Evolutionary conservation across 2,329 filamentous ascomycete genomes (phyloP).

Genomic region (Paracoccidioides lutzii): DNA sequence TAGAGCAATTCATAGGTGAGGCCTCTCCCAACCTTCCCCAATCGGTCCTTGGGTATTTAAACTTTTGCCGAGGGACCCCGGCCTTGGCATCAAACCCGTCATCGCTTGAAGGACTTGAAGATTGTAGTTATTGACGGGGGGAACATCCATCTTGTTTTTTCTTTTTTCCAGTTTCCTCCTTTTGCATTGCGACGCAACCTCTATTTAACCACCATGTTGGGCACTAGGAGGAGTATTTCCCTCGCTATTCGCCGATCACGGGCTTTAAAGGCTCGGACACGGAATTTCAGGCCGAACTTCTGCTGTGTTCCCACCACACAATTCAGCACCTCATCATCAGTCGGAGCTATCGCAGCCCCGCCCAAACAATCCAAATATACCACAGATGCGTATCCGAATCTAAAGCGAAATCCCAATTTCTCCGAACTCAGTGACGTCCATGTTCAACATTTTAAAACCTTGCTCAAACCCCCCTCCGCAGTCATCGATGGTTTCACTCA

Average conservation of each 20-base stretch:
- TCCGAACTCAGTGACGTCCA: constrained; percentile 57
- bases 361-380: constrained; percentile 53
- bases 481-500: constrained; percentile 71
- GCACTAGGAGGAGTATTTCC: constrained; percentile 7
- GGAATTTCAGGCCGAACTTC: constrained; percentile 1
- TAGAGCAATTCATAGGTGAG: background rate
- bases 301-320: background rate
- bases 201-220: constrained; percentile 4
- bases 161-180: background rate
- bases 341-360: background rate
- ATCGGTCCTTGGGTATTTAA: no score
- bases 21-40: no score
- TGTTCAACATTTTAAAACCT: constrained; percentile 65
- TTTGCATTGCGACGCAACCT: background rate
- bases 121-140: background rate
- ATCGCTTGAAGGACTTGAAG: no score
- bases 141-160: background rate
- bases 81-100: no score
- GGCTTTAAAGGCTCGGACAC: background rate
- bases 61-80: no score
- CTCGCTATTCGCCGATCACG: constrained; percentile 5
- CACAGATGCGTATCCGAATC: constrained; percentile 62
- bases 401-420: constrained; percentile 70
- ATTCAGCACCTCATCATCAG: constrained; percentile 3
- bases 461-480: constrained; percentile 68